Evolutionary conservation across 257 asterid species (phyloP).

Genomic region (Ilex aquifolium): DNA sequence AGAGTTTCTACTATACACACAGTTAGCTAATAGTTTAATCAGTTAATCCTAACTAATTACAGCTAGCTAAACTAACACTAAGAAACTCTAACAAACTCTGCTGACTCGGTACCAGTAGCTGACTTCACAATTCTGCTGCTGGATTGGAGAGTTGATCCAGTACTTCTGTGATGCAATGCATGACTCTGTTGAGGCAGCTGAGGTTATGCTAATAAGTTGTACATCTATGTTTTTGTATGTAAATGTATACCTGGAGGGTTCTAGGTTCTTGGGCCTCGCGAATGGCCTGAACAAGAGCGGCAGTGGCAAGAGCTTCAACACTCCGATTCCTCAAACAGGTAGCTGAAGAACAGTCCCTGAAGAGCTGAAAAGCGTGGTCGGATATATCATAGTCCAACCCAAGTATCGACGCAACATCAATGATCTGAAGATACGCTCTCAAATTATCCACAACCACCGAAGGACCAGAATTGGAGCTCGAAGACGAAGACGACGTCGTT

Average conservation of each 20-base stretch:
- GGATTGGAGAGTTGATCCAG: too few relatives aligned
- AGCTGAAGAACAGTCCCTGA: slow-evolving; percentile 90
- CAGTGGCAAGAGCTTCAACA: slow-evolving; percentile 96
- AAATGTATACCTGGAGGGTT: slow-evolving; percentile 69
- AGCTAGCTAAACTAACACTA: too few relatives aligned
- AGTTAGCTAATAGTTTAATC: too few relatives aligned
- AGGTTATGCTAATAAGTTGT: too few relatives aligned
- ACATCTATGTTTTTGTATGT: too few relatives aligned
- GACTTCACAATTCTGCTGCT: too few relatives aligned
- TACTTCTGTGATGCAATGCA: too few relatives aligned
- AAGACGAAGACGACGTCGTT: slow-evolving; percentile 45
- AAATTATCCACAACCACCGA: slow-evolving; percentile 83
- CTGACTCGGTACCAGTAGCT: too few relatives aligned
- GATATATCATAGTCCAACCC: slow-evolving; percentile 82
- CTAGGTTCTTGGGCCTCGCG: slow-evolving; percentile 98
- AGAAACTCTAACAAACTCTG: too few relatives aligned
- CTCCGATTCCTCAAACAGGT: slow-evolving; percentile 96
- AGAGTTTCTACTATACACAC: too few relatives aligned
- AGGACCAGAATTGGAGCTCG: slow-evolving; percentile 43
- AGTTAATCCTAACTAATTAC: too few relatives aligned
- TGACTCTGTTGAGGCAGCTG: too few relatives aligned
- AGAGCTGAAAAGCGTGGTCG: slow-evolving; percentile 97
- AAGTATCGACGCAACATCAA: slow-evolving; percentile 87
- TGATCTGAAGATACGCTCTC: slow-evolving; percentile 93
- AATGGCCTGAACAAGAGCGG: slow-evolving; percentile 92